Base-by-base conservation (phyloP, 169 alveolate species). In the Amoebophrya sp. region DNA sequence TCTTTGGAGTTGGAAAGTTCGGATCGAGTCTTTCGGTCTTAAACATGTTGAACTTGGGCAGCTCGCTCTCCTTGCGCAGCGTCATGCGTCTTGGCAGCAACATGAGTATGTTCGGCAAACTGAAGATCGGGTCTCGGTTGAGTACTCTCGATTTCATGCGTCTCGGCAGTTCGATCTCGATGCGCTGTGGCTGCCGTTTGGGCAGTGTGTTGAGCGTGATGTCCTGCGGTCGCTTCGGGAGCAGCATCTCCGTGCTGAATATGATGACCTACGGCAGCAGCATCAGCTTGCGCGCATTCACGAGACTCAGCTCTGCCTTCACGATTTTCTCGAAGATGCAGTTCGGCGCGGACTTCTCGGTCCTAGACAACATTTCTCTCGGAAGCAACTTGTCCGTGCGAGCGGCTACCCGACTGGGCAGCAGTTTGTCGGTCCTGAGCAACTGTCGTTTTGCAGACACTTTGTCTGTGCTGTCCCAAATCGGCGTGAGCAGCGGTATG, bases 221-320 rank as follows among this genome's bases (percentile, higher is more conserved):
- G 40, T 33, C 77, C 54, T 38, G 65, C 40, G 14, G 38, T 29
- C 6, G 91, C 39, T 38, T 39, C 91, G 53, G 65, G 23, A 24
- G 65, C 18, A 39, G 33, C 26, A 10, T 41, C n/a, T 89, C 91
- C 91, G 36, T 89, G 33, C 39, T 89, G 91, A 41, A 89, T 41
- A 40, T 39, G 77, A 40, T 89, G 53, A 89, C 91, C 55, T 14
- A 40, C 33, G 91, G 91, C 0, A 89, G 91, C 33, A 24, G 77
- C 39, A 40, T 89, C 54, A 18, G 40, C 6, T 10, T 89, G 77
- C 91, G 91, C 36, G 91, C 77, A 29, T 1, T 1, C 91, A 40
- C 38, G 6, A 23, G 91, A 24, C 55, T 1, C 14, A 76, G 40
- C 40, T 3, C 29, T 1, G 14, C 91, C 36, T 76, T 89, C 1